A percentile compares a stretch with the other conserved stretches of the same genome.
These are phyloP conservation scores for Yamagishiella unicocca DNA, from an alignment of 139 green algal genomes.

Conservation along the genomic window DNA sequence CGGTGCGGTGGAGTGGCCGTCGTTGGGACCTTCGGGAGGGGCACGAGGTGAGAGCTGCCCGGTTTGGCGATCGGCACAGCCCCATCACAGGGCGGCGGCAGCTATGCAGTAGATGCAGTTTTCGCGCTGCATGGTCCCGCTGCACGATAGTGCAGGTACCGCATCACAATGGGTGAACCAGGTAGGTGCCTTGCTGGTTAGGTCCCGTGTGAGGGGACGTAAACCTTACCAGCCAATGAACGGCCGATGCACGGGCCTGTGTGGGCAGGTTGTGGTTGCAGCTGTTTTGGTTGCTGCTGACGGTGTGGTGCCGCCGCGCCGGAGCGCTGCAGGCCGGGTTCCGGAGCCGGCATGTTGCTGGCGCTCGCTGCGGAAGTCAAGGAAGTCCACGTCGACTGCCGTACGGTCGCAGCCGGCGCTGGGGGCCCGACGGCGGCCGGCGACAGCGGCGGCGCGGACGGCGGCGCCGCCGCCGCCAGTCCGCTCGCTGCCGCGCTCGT, in stretches of 20 bases:
- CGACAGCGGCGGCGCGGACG: background rate
- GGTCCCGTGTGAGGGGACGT: background rate
- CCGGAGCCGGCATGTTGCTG: background rate
- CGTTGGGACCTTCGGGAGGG: background rate
- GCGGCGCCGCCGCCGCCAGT: background rate
- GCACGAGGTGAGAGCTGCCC: slow-evolving; percentile 9
- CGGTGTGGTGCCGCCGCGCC: background rate
- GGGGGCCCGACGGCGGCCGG: background rate
- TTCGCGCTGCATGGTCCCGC: no score
- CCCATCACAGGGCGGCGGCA: no score
- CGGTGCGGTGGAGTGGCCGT: background rate
- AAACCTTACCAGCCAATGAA: background rate
- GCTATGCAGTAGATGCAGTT: background rate
- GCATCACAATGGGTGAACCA: background rate
- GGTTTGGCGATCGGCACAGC: no score
- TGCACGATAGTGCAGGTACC: no score
- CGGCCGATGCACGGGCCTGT: background rate
- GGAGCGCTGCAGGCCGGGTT: background rate
- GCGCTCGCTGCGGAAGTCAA: background rate
- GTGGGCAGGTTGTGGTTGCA: background rate
- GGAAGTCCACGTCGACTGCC: slow-evolving; percentile 5
- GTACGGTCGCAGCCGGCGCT: background rate
- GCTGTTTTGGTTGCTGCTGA: background rate
- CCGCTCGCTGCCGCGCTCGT: background rate
- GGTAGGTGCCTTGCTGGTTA: background rate